These are phyloP conservation scores for Arthrobotrys pseudoclavata DNA, from an alignment of 2,329 filamentous ascomycete genomes.

Conservation along the genomic window DNA sequence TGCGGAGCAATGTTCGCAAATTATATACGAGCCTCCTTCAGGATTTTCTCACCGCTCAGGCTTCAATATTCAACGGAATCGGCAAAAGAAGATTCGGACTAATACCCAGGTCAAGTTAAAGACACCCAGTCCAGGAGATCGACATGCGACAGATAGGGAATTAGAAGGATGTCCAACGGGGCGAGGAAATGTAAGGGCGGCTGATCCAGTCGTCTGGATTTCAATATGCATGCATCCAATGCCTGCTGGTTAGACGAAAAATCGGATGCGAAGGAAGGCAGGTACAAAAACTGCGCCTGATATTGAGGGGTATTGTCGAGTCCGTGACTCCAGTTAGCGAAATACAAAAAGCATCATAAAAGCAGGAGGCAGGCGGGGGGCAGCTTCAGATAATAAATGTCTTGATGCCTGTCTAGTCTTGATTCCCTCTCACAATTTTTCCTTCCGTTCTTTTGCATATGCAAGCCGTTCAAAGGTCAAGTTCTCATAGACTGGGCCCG, in stretches of 20 bases:
- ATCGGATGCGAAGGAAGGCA: conserved; percentile 32
- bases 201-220: conserved; percentile 53
- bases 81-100: conserved; percentile 25
- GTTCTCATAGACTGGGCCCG: conserved; percentile 55
- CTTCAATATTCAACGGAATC: conserved; percentile 29
- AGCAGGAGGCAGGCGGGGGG: conserved; percentile 55
- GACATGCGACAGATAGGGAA: conserved; percentile 32
- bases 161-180: conserved; percentile 34
- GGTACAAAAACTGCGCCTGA: conserved; percentile 21
- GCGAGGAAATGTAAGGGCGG: conserved; percentile 50
- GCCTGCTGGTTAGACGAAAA: conserved; percentile 47
- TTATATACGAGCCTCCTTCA: conserved; percentile 24
- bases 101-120: conserved; percentile 28
- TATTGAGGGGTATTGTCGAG: conserved; percentile 38
- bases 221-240: conserved; percentile 52
- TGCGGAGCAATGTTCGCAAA: conserved; percentile 41
- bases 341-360: conserved; percentile 41
- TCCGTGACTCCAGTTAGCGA: conserved; percentile 36
- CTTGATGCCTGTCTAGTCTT: conserved; percentile 50
- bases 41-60: conserved; percentile 27
- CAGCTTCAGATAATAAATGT: conserved; percentile 59
- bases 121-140: conserved; percentile 42
- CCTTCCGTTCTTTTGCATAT: conserved; percentile 57
- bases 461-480: conserved; percentile 43
- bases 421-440: conserved; percentile 43